Evolutionary conservation across 371 early-diverging fungal genomes (phyloP).

Genomic region (Syncephalis fuscata): DNA sequence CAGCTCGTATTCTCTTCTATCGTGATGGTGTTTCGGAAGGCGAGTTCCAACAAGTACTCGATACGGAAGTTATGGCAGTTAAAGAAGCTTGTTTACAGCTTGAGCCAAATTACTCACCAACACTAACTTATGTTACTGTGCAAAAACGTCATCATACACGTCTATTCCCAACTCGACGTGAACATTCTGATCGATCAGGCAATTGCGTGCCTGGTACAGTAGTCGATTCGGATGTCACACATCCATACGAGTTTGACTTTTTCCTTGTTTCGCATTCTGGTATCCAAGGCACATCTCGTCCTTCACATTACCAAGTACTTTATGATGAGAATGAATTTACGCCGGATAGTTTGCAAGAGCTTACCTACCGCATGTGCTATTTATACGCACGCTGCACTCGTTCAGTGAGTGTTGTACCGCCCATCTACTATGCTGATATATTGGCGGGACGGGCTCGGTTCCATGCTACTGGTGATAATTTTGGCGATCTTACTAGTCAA

Average conservation of each 20-base stretch:
- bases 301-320: slow-evolving; percentile 68
- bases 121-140: slow-evolving; percentile 81
- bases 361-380: slow-evolving; percentile 67
- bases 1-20: slow-evolving; percentile 81
- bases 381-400: slow-evolving; percentile 67
- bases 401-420: slow-evolving; percentile 59
- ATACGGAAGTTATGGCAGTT: slow-evolving; percentile 65
- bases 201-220: slow-evolving; percentile 85
- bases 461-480: slow-evolving; percentile 21
- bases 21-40: slow-evolving; percentile 90
- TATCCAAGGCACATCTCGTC: slow-evolving; percentile 63
- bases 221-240: slow-evolving; percentile 69
- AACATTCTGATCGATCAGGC: slow-evolving; percentile 38
- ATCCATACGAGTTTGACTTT: slow-evolving; percentile 82
- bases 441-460: slow-evolving; percentile 68
- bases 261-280: slow-evolving; percentile 73
- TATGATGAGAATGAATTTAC: slow-evolving; percentile 58
- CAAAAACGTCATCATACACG: slow-evolving; percentile 95
- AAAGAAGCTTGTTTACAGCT: slow-evolving; percentile 50
- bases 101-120: slow-evolving; percentile 54
- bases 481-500: neutral
- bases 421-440: slow-evolving; percentile 78
- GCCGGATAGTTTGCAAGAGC: slow-evolving; percentile 44
- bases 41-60: slow-evolving; percentile 66
- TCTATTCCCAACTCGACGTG: slow-evolving; percentile 64